Percentiles rank a stretch among this genome's conserved stretches.
phyloP scores from a whole-genome alignment of 2,329 filamentous ascomycete species.

The Bimuria novae-zelandiae region DNA sequence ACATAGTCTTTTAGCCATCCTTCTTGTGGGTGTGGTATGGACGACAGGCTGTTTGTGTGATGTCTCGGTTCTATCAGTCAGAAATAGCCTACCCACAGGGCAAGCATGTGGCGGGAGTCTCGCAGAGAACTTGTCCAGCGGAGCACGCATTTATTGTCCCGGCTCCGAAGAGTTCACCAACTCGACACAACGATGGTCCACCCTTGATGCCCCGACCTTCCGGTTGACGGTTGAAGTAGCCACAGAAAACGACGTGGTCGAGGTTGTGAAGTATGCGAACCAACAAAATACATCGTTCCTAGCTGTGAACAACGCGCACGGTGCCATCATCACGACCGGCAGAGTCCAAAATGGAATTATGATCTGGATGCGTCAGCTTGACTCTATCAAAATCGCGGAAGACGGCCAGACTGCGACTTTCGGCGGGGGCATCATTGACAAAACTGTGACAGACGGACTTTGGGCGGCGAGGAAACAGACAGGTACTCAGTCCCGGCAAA shows the following conservation, averaged over 20 bases:
- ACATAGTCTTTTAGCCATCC: too few species aligned
- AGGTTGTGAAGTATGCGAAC: constrained; percentile 5
- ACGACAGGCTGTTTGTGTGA: background rate
- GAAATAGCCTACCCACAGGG: background rate
- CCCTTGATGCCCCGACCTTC: background rate
- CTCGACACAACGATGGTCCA: constrained; percentile 1
- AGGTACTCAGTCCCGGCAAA: background rate
- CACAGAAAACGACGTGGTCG: background rate
- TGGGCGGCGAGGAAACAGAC: constrained; percentile 35
- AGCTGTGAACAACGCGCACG: constrained; percentile 8
- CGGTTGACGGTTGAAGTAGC: background rate
- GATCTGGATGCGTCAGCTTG: constrained; percentile 19
- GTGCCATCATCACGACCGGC: background rate
- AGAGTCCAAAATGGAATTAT: constrained; percentile 10
- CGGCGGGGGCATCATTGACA: constrained; percentile 37
- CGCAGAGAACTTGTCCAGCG: background rate
- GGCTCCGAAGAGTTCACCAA: background rate
- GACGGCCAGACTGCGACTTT: constrained; percentile 36
- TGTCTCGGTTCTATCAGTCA: background rate
- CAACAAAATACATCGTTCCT: constrained; percentile 8
- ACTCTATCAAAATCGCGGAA: constrained; percentile 27
- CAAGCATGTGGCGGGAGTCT: background rate
- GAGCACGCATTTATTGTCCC: background rate
- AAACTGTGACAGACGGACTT: constrained; percentile 31
- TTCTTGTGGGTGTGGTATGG: too few species aligned